Evolutionary conservation across 2,329 filamentous ascomycete genomes (phyloP).

Genomic region (Paradendryphiella salina): DNA sequence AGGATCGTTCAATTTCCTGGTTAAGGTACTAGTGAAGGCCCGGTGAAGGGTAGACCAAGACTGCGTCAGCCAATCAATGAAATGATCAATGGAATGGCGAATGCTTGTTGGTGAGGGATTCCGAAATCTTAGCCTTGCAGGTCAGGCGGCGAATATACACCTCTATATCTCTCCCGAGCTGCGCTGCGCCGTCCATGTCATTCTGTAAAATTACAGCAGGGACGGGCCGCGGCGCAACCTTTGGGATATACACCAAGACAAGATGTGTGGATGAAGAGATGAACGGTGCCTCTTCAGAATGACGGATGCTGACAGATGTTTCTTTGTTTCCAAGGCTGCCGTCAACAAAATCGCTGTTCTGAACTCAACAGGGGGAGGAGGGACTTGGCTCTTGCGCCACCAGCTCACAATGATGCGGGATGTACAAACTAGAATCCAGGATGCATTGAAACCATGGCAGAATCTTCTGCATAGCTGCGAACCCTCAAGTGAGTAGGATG

Average conservation of each 20-base stretch:
- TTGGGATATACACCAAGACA: background rate
- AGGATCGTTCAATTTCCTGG: background rate
- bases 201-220: slow-evolving; percentile 3
- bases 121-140: background rate
- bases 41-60: background rate
- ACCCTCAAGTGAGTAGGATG: slow-evolving; percentile 2
- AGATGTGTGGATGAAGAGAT: background rate
- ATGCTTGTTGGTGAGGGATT: background rate
- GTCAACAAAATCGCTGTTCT: background rate
- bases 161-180: background rate
- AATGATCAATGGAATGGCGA: background rate
- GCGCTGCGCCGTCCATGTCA: background rate
- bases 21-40: background rate
- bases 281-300: slow-evolving; percentile 3
- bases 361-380: no score
- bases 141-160: background rate
- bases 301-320: slow-evolving; percentile 6
- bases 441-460: background rate
- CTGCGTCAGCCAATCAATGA: background rate
- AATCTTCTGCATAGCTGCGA: slow-evolving; percentile 3
- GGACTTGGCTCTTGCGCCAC: background rate
- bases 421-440: no score
- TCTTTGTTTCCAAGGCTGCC: background rate
- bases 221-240: background rate
- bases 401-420: background rate